Evolutionary conservation across 345 rosid genomes (phyloP), one percentile per base, ranked within the genome.

Genomic region (Salix viminalis): DNA sequence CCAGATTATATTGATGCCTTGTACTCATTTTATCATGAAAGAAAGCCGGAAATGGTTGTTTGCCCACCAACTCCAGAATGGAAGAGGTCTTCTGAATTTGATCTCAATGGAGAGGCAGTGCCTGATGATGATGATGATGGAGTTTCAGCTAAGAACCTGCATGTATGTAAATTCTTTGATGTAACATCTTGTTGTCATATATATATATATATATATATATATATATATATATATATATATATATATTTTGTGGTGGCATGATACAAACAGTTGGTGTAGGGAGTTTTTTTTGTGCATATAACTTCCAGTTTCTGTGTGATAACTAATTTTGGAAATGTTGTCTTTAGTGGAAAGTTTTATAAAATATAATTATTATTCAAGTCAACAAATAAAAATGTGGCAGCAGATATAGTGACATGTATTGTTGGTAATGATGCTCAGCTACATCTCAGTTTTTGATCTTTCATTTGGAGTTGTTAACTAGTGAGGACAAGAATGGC

Each of bases 21-120:
- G 54, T 94, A 92, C 67, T 71, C 86, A n/a, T 92, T 88, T 83
- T 96, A 96, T 88, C 99, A 96, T 60, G 99, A 96, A 80, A 91
- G 82, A 79, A 94, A 83, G 86, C 97, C 97, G 65, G 93, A 89
- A 23, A 84, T 73, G 80, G 81, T 90, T 67, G 70, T 74, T 70
- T 96, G 93, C 77, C 99, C 99, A 15, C 65, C 88, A 76, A 94
- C 94, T 81, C 99, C 98, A 28, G 99, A 96, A 79, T 96, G 99
- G 99, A 96, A 96, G 84, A 87, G 94, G 74, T 88, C 97, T 81
- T 86, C 93, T 24, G 99, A 89, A 70, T 88, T 96, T 69, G 99
- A 94, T 92, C 91, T 96, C 77, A 94, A 96, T 80, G 99, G 99
- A 77, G 97, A 96, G 91, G 98, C 97, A 44, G 80, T 88, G 75